Percentiles rank a stretch among this genome's conserved stretches.
These are phyloP conservation scores for Claviceps fusiformis DNA, from an alignment of 2,329 filamentous ascomycete species.

Conservation along the genomic window DNA sequence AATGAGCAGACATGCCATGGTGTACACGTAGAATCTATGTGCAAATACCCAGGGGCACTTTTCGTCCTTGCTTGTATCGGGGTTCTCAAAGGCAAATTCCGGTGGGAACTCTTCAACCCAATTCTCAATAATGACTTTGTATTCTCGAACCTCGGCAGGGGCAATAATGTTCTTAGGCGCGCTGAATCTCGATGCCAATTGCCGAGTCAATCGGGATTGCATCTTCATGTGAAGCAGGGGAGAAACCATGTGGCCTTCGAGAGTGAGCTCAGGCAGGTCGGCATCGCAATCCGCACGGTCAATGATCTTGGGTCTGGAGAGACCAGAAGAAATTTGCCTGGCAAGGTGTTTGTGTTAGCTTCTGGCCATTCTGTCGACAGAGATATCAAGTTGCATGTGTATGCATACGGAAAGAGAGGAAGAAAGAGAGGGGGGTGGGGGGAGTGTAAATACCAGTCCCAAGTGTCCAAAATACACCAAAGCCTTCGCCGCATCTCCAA, in stretches of 20 bases:
- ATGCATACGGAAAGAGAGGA: no score
- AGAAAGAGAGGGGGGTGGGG: background rate
- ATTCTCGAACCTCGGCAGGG: constrained; percentile 15
- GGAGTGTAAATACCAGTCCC: constrained; percentile 18
- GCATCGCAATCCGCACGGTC: constrained; percentile 16
- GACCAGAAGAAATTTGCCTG: constrained; percentile 22
- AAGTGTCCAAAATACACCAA: constrained; percentile 20
- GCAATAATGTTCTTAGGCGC: constrained; percentile 14
- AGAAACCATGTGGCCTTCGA: constrained; percentile 15
- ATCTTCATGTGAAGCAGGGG: constrained; percentile 19
- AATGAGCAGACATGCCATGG: constrained; percentile 30
- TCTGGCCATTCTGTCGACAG: background rate
- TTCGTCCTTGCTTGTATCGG: constrained; percentile 27
- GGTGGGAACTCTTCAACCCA: constrained; percentile 29
- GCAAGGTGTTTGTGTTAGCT: background rate
- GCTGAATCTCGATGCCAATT: constrained; percentile 13
- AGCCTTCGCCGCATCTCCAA: constrained; percentile 18
- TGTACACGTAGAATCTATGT: constrained; percentile 33
- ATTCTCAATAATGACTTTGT: constrained; percentile 19
- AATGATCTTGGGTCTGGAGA: constrained; percentile 17
- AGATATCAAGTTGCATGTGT: no score
- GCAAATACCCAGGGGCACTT: constrained; percentile 26
- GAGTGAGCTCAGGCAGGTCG: constrained; percentile 15
- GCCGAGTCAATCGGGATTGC: constrained; percentile 14
- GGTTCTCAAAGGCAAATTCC: constrained; percentile 23